Evolutionary conservation across 345 rosid genomes (phyloP).

Genomic region (Ceriops zippeliana): DNA sequence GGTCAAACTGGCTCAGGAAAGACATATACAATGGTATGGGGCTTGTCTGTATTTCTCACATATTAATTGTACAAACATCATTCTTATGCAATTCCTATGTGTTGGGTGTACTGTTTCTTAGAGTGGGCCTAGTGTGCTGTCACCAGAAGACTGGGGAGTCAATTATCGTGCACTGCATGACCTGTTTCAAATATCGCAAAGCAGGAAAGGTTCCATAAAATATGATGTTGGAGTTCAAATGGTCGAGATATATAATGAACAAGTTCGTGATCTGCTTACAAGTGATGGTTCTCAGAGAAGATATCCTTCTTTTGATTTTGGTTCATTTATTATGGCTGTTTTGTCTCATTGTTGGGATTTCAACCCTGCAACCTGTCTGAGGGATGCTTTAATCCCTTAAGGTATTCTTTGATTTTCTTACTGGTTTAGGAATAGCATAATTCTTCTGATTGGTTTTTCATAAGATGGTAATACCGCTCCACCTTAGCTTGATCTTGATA

Average conservation of each 20-base stretch:
- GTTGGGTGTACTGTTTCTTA: slow-evolving; percentile 19
- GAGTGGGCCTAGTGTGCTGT: slow-evolving; percentile 81
- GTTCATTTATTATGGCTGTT: slow-evolving; percentile 6
- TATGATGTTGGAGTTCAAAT: slow-evolving; percentile 97
- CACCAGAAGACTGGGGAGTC: slow-evolving; percentile 95
- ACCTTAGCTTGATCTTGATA: slow-evolving; percentile 5
- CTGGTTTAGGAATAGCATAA: not conserved
- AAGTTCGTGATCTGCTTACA: slow-evolving; percentile 92
- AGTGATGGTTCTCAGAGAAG: slow-evolving; percentile 61
- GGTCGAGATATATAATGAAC: slow-evolving; percentile 98
- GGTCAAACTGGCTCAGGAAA: slow-evolving; percentile 99
- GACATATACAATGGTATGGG: slow-evolving; percentile 88
- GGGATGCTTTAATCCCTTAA: not conserved
- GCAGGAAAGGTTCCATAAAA: slow-evolving; percentile 52
- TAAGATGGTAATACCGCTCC: not conserved
- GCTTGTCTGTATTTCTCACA: slow-evolving; percentile 3
- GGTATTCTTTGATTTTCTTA: not conserved
- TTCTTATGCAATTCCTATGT: slow-evolving; percentile 9
- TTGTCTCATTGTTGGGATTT: slow-evolving; percentile 2
- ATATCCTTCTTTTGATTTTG: slow-evolving; percentile 64
- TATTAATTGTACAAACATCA: slow-evolving; percentile 10
- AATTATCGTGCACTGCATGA: slow-evolving; percentile 89
- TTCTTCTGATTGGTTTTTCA: not conserved
- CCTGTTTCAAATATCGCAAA: slow-evolving; percentile 79
- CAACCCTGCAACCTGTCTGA: not conserved